Percentiles rank a stretch among this genome's conserved stretches.
These are phyloP conservation scores for Carex littledalei DNA, from an alignment of 176 grass and related monocot genomes.

Conservation along the genomic window DNA sequence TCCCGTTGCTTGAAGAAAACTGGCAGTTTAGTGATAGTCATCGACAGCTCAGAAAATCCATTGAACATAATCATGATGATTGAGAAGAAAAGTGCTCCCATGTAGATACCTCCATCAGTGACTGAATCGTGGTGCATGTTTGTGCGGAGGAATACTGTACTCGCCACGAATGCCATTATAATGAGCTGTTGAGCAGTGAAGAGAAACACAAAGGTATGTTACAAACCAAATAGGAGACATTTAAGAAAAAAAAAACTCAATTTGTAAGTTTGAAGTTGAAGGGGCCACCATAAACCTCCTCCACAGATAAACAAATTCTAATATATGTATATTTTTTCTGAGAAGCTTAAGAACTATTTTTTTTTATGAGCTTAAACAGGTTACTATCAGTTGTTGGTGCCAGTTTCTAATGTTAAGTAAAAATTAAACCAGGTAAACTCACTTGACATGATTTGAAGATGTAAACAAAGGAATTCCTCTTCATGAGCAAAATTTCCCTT, in stretches of 20 bases:
- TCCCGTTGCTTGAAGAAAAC: slow-evolving; percentile 89
- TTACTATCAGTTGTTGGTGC: neutral
- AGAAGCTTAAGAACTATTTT: neutral
- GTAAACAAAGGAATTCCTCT: slow-evolving; percentile 90
- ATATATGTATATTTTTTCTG: neutral
- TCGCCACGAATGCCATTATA: slow-evolving; percentile 58
- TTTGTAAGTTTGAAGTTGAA: neutral
- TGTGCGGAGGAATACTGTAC: slow-evolving; percentile 88
- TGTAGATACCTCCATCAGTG: slow-evolving; percentile 41
- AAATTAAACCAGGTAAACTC: slow-evolving; percentile 8
- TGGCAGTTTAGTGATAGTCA: slow-evolving; percentile 73
- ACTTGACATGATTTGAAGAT: slow-evolving; percentile 78
- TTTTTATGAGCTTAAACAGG: neutral
- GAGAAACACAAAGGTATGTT: slow-evolving; percentile 1
- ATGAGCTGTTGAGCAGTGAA: slow-evolving; percentile 44
- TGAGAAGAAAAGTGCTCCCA: slow-evolving; percentile 70
- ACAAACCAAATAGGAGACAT: neutral
- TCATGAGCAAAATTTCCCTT: slow-evolving; percentile 91
- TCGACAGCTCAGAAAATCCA: slow-evolving; percentile 64
- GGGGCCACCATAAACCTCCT: neutral
- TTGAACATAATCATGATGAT: slow-evolving; percentile 76
- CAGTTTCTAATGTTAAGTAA: neutral
- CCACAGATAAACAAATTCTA: neutral
- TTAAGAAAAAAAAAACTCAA: neutral
- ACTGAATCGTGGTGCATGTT: slow-evolving; percentile 32